These are phyloP conservation scores for Russula virescens DNA, from an alignment of 768 basidiomycete species.

Conservation along the genomic window DNA sequence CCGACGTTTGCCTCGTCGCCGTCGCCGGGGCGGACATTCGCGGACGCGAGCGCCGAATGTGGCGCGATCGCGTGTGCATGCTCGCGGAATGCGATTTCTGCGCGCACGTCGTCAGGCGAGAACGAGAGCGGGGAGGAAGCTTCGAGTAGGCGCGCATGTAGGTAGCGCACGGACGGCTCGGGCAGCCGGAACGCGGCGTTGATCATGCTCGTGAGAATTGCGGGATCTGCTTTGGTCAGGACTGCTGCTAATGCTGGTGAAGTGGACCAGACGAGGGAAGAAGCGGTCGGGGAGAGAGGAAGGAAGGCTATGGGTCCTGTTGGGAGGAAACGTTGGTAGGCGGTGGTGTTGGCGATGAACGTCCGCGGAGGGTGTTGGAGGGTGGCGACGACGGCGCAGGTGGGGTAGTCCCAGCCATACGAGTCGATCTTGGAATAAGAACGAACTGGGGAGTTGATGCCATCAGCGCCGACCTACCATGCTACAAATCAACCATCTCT, in stretches of 20 bases:
- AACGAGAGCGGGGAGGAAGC: conserved; percentile 44
- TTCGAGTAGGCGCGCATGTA: conserved; percentile 57
- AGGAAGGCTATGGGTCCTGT: conserved; percentile 96
- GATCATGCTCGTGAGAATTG: conserved; percentile 65
- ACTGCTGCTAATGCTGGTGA: conserved; percentile 68
- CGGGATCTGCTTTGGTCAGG: conserved; percentile 58
- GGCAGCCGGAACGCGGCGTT: conserved; percentile 90
- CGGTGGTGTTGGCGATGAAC: conserved; percentile 62
- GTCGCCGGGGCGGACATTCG: conserved; percentile 28
- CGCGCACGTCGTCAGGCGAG: conserved; percentile 42
- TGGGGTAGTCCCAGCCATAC: conserved; percentile 88
- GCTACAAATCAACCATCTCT: background rate
- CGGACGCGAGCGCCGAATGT: conserved; percentile 58
- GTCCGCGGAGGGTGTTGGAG: conserved; percentile 66
- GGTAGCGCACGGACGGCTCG: conserved; percentile 60
- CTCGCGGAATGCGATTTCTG: conserved; percentile 72
- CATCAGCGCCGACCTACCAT: conserved; percentile 88
- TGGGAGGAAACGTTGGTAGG: conserved; percentile 91
- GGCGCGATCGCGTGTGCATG: conserved; percentile 58
- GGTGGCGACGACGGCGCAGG: conserved; percentile 87
- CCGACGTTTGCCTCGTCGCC: conserved; percentile 32
- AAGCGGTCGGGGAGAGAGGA: conserved; percentile 69
- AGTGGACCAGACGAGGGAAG: conserved; percentile 95
- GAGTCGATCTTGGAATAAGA: conserved; percentile 78
- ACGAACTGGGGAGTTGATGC: conserved; percentile 90